Evolutionary conservation across 2,329 filamentous ascomycete species (phyloP).

Genomic region (Colletotrichum plurivorum): DNA sequence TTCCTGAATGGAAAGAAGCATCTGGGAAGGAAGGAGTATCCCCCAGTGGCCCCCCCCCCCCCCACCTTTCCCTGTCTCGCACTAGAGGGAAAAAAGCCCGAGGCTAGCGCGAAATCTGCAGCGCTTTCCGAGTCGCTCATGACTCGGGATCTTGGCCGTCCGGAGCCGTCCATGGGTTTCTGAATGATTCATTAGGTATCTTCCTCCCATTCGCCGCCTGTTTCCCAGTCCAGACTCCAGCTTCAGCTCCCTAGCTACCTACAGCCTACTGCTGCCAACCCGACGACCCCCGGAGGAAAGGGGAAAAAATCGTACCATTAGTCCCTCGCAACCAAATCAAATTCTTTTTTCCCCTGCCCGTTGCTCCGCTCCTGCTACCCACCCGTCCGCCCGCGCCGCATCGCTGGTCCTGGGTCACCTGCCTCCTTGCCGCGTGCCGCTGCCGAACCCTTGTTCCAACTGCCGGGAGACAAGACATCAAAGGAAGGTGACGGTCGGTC

Average conservation of each 20-base stretch:
- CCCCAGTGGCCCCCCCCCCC: background rate
- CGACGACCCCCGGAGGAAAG: background rate
- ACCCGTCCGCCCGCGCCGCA: slow-evolving; percentile 1
- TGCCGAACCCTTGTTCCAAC: slow-evolving; percentile 20
- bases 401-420: background rate
- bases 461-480: slow-evolving; percentile 6
- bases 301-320: slow-evolving; percentile 13
- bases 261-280: background rate
- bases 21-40: too few species aligned
- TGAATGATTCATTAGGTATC: slow-evolving; percentile 38
- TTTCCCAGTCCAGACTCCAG: slow-evolving; percentile 10
- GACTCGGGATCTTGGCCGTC: slow-evolving; percentile 34
- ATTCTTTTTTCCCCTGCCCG: slow-evolving; percentile 1
- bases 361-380: slow-evolving; percentile 12
- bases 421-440: background rate
- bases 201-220: slow-evolving; percentile 30
- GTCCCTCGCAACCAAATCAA: background rate
- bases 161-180: slow-evolving; percentile 16
- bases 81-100: slow-evolving; percentile 18
- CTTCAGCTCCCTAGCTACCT: slow-evolving; percentile 3
- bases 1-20: too few species aligned
- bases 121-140: slow-evolving; percentile 26
- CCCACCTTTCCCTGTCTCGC: background rate
- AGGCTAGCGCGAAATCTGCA: slow-evolving; percentile 27
- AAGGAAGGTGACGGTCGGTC: background rate